These are phyloP conservation scores for Cyclaneusma minus DNA, from an alignment of 2,329 filamentous ascomycete genomes.

Conservation along the genomic window DNA sequence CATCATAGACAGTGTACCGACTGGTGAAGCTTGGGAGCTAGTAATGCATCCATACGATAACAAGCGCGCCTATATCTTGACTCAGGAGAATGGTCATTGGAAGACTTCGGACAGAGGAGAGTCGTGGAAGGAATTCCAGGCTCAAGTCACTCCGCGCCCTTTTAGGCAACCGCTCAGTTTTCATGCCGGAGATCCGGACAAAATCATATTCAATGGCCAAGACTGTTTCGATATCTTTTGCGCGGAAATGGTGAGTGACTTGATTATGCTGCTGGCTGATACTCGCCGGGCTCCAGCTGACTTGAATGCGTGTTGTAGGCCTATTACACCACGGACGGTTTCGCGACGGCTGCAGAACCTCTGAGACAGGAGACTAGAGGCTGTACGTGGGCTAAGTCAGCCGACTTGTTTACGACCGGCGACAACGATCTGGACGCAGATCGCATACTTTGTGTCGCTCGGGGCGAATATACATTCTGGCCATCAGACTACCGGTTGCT, in stretches of 20 bases:
- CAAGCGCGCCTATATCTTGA: constrained; percentile 67
- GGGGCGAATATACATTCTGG: constrained; percentile 54
- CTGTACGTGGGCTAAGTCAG: constrained; percentile 78
- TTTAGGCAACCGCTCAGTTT: constrained; percentile 50
- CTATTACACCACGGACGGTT: constrained; percentile 74
- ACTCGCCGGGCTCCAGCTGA: constrained; percentile 16
- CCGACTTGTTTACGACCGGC: constrained; percentile 57
- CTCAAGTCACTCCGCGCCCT: constrained; percentile 38
- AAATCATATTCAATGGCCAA: constrained; percentile 72
- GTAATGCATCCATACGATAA: constrained; percentile 66
- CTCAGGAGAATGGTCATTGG: constrained; percentile 56
- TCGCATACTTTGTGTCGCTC: constrained; percentile 67
- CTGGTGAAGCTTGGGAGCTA: constrained; percentile 46
- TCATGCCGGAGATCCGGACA: constrained; percentile 69
- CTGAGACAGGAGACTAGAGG: constrained; percentile 55
- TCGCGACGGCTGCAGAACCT: constrained; percentile 47
- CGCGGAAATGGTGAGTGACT: constrained; percentile 30
- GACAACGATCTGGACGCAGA: constrained; percentile 47
- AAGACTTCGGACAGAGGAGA: constrained; percentile 71
- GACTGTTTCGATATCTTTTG: constrained; percentile 48
- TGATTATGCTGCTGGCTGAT: constrained; percentile 21
- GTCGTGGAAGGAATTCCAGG: constrained; percentile 62
- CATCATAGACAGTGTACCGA: constrained; percentile 44
- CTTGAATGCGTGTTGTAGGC: constrained; percentile 14
- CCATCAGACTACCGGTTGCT: constrained; percentile 63